phyloP scores from a whole-genome alignment of 2,329 filamentous ascomycete species.

The Trichoderma atroviride region DNA sequence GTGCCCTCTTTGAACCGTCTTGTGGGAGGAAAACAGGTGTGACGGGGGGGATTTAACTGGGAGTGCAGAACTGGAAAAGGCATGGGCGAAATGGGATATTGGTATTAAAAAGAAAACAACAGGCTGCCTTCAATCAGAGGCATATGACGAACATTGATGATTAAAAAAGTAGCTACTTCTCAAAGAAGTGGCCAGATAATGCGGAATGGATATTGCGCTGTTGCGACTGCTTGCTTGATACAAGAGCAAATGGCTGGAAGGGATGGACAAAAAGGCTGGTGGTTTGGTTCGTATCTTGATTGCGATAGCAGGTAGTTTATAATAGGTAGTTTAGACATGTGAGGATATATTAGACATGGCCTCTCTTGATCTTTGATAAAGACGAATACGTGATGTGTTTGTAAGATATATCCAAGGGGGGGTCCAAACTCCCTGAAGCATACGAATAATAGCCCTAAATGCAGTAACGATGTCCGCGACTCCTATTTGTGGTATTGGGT shows the following conservation, averaged over 20 bases:
- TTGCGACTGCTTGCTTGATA: background rate
- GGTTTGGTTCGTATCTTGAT: background rate
- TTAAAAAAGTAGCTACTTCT: background rate
- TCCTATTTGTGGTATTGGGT: background rate
- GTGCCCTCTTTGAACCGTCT: background rate
- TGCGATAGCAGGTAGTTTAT: conserved; percentile 3
- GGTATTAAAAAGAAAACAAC: conserved; percentile 16
- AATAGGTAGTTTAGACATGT: background rate
- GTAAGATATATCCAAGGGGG: background rate
- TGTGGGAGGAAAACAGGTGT: background rate
- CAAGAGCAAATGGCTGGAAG: background rate
- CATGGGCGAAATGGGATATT: background rate
- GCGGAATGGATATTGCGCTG: conserved; percentile 18
- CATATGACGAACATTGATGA: conserved; percentile 19
- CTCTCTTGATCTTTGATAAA: background rate
- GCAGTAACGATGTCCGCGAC: background rate
- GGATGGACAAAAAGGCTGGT: background rate
- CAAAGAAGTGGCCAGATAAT: conserved; percentile 12
- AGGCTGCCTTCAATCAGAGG: background rate
- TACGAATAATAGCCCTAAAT: background rate
- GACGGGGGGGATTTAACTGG: background rate
- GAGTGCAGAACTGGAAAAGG: background rate
- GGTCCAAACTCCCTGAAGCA: background rate
- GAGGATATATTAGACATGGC: background rate
- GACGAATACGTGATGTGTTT: background rate